Conservation (phyloP, 371 early-diverging fungal species). For the Rhizopus sp. region DNA sequence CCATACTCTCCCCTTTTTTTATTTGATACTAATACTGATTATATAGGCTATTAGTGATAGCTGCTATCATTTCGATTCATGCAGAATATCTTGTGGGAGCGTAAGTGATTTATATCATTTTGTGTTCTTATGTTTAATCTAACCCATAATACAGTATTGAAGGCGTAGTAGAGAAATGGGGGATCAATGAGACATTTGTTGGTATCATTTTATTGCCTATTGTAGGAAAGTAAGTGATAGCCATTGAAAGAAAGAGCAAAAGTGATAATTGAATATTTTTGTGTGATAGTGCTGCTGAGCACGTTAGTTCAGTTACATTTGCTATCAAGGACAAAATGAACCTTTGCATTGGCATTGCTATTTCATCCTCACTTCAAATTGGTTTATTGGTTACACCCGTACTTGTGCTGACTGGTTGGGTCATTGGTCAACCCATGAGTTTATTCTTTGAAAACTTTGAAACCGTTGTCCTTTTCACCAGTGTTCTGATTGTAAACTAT, state of each 20-base stretch:
- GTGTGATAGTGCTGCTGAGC: constrained; percentile 55
- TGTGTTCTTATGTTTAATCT: background rate
- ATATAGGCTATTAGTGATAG: constrained; percentile 49
- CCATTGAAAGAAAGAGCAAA: background rate
- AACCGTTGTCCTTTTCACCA: constrained; percentile 78
- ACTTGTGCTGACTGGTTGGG: constrained; percentile 88
- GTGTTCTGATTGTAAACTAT: constrained; percentile 87
- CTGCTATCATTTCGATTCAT: constrained; percentile 69
- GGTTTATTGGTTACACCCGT: constrained; percentile 88
- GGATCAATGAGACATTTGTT: constrained; percentile 79
- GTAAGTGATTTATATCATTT: constrained; percentile 22
- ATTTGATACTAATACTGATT: background rate
- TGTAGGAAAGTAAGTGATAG: constrained; percentile 62
- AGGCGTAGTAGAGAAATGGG: constrained; percentile 67
- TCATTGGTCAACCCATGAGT: constrained; percentile 73
- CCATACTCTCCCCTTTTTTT: background rate
- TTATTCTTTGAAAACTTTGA: constrained; percentile 85
- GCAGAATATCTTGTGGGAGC: constrained; percentile 83
- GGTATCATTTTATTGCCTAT: constrained; percentile 88
- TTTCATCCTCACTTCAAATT: constrained; percentile 90
- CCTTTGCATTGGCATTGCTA: constrained; percentile 81
- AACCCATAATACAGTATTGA: constrained; percentile 63
- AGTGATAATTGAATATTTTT: background rate
- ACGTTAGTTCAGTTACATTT: constrained; percentile 81
- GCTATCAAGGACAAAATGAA: constrained; percentile 94